These are phyloP conservation scores for Fusarium circinatum DNA, from an alignment of 2,329 filamentous ascomycete species.

Conservation along the genomic window DNA sequence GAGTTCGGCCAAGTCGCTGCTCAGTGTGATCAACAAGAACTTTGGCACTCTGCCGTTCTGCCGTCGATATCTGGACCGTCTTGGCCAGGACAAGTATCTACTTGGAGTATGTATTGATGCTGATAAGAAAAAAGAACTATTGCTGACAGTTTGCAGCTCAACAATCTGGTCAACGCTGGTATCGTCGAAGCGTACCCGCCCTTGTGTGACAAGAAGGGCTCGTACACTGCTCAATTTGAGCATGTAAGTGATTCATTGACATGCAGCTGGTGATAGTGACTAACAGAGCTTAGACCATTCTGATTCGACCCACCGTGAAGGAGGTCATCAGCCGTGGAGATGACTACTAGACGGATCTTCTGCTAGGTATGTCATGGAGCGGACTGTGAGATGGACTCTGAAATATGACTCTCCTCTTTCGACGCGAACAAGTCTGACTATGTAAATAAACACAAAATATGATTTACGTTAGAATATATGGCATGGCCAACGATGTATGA, in stretches of 20 bases:
- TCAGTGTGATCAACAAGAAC: constrained; percentile 94
- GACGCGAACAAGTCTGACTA: constrained; percentile 15
- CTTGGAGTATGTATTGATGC: constrained; percentile 71
- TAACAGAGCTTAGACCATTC: constrained; percentile 67
- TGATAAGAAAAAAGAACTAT: not conserved
- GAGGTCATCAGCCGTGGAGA: constrained; percentile 88
- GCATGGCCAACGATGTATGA: not conserved
- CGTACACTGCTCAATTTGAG: constrained; percentile 93
- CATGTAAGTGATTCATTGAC: constrained; percentile 71
- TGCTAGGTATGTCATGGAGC: not conserved
- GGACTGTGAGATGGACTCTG: constrained; percentile 40
- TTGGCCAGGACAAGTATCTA: constrained; percentile 96
- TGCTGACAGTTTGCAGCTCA: constrained; percentile 66
- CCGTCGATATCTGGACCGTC: constrained; percentile 86
- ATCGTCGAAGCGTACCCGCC: constrained; percentile 93
- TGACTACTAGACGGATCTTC: constrained; percentile 70
- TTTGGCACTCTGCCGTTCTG: constrained; percentile 94
- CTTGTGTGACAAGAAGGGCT: constrained; percentile 90
- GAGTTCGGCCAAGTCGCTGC: constrained; percentile 83
- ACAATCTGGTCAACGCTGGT: constrained; percentile 82
- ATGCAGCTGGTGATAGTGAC: not conserved
- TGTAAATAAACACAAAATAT: constrained; percentile 5
- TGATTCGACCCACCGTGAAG: constrained; percentile 83
- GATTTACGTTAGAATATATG: constrained; percentile 2
- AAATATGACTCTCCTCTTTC: constrained; percentile 44